phyloP scores from a whole-genome alignment of 768 basidiomycete genomes.

The Pulveroboletus sp. region DNA sequence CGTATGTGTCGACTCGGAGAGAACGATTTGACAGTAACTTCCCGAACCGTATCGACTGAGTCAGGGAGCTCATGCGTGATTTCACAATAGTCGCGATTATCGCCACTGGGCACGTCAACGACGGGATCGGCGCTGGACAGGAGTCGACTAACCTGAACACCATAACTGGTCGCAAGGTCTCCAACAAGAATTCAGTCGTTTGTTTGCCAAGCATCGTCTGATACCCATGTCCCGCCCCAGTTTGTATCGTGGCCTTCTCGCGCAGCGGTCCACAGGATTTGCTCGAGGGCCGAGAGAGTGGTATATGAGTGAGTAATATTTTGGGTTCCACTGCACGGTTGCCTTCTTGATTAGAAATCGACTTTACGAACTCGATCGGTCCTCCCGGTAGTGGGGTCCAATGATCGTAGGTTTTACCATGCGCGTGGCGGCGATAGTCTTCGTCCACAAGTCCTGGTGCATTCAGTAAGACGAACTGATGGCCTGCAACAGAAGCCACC shows the following conservation, averaged over 20 bases:
- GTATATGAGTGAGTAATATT: conserved; percentile 83
- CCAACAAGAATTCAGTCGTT: conserved; percentile 69
- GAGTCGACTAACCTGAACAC: conserved; percentile 63
- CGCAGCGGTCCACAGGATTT: conserved; percentile 74
- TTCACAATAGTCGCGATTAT: conserved; percentile 92
- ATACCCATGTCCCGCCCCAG: conserved; percentile 77
- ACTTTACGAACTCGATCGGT: conserved; percentile 57
- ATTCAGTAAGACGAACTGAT: conserved; percentile 69
- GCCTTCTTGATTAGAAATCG: conserved; percentile 34
- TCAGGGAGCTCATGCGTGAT: conserved; percentile 47
- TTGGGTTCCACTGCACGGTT: conserved; percentile 20
- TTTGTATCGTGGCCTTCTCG: conserved; percentile 66
- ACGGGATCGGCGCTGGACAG: neutral
- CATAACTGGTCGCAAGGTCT: conserved; percentile 56
- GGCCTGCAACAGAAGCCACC: conserved; percentile 57
- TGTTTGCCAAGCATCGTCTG: conserved; percentile 80
- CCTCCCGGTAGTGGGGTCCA: conserved; percentile 56
- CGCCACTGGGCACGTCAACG: conserved; percentile 48
- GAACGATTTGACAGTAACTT: conserved; percentile 88
- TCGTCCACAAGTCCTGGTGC: conserved; percentile 81
- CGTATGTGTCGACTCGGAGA: conserved; percentile 69
- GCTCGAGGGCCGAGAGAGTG: conserved; percentile 69
- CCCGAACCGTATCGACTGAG: conserved; percentile 44
- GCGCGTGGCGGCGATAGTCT: conserved; percentile 63
- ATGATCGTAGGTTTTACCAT: conserved; percentile 44